Percentiles rank a stretch among this genome's conserved stretches.
These are phyloP conservation scores for Zygnema cylindricum DNA, from an alignment of 139 green algal species.

Conservation along the genomic window DNA sequence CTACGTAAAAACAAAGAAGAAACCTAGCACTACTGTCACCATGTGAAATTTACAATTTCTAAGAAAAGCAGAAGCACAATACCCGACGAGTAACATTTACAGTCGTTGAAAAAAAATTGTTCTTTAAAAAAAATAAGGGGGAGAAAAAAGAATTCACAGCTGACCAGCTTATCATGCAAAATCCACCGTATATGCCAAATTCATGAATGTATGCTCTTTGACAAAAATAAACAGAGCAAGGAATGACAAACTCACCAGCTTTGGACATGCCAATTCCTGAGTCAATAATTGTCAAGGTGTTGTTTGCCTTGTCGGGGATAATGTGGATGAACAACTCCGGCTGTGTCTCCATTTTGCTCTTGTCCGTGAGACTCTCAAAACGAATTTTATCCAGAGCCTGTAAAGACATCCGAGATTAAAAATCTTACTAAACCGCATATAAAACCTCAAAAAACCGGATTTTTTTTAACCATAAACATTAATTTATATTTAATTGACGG, in stretches of 20 bases:
- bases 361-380: constrained; percentile 97
- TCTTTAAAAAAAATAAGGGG: background rate
- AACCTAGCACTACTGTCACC: too few species aligned
- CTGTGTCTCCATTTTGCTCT: constrained; percentile 90
- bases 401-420: too few species aligned
- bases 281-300: constrained; percentile 95
- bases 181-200: too few species aligned
- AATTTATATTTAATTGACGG: background rate
- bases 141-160: too few species aligned
- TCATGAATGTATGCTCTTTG: too few species aligned
- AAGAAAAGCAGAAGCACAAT: too few species aligned
- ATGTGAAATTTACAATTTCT: too few species aligned
- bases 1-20: constrained; percentile 20
- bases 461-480: background rate
- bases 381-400: constrained; percentile 98
- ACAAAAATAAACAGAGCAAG: too few species aligned
- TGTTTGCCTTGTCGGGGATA: constrained; percentile 94
- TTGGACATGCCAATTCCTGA: constrained; percentile 98
- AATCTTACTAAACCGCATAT: too few species aligned
- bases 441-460: background rate
- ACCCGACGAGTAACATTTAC: too few species aligned
- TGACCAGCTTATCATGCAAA: too few species aligned
- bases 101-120: background rate
- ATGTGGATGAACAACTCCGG: constrained; percentile 97
- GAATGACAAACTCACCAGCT: constrained; percentile 62